Conservation (phyloP, 306 rosid genomes). For the Lotus japonicus region DNA sequence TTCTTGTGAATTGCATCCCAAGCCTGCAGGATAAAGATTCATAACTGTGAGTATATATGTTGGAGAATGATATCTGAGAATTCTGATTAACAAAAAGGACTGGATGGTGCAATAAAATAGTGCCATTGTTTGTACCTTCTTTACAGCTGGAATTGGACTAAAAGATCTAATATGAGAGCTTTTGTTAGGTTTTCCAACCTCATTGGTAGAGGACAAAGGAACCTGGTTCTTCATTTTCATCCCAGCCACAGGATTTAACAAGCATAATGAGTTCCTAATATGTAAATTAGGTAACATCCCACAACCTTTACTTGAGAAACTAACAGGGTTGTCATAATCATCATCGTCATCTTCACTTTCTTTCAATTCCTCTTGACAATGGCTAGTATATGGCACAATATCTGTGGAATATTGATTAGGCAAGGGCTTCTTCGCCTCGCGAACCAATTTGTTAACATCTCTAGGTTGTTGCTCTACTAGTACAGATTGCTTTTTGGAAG, state of each 20-base stretch:
- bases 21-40: slow-evolving; percentile 34
- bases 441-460: slow-evolving; percentile 37
- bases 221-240: slow-evolving; percentile 42
- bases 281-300: slow-evolving; percentile 58
- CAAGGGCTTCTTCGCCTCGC: slow-evolving; percentile 37
- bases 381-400: slow-evolving; percentile 34
- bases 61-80: background rate
- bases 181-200: slow-evolving; percentile 41
- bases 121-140: slow-evolving; percentile 47
- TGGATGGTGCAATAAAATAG: background rate
- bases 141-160: slow-evolving; percentile 47
- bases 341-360: slow-evolving; percentile 27
- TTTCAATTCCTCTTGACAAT: slow-evolving; percentile 47
- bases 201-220: slow-evolving; percentile 23
- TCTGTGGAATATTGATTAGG: slow-evolving; percentile 30
- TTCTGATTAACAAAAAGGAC: background rate
- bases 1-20: slow-evolving; percentile 49
- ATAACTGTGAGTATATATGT: background rate
- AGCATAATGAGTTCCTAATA: slow-evolving; percentile 62
- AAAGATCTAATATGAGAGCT: slow-evolving; percentile 37
- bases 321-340: slow-evolving; percentile 36
- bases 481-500: slow-evolving; percentile 55
- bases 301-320: slow-evolving; percentile 63
- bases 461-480: slow-evolving; percentile 53
- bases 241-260: slow-evolving; percentile 54